A percentile compares a stretch with the other conserved stretches of the same genome.
Evolutionary conservation across 192 early-diverging fungal species (phyloP).

Genomic region (Coemansia sp.): DNA sequence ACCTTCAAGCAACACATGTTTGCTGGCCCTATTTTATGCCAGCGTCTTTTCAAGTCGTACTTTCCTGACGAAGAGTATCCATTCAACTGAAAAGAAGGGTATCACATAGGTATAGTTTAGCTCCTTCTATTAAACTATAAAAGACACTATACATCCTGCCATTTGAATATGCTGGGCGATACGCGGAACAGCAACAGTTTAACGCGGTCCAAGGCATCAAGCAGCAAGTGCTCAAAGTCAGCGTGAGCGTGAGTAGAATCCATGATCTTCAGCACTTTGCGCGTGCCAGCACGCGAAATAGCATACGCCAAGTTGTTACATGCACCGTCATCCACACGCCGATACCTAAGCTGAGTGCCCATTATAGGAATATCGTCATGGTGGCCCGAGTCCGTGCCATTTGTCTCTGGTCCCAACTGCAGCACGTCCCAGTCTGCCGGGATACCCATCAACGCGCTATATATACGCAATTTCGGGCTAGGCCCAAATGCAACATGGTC

Average conservation of each 20-base stretch:
- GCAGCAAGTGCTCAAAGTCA: conserved; percentile 50
- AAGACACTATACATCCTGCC: conserved; percentile 14
- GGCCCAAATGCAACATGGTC: conserved; percentile 46
- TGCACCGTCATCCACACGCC: conserved; percentile 49
- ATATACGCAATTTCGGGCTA: conserved; percentile 36
- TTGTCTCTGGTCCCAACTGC: conserved; percentile 41
- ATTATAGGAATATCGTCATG: conserved; percentile 44
- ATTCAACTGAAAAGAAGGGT: not conserved
- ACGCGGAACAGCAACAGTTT: conserved; percentile 48
- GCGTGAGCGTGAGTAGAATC: conserved; percentile 42
- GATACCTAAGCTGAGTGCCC: conserved; percentile 25
- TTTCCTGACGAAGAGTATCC: not conserved
- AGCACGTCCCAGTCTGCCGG: conserved; percentile 52
- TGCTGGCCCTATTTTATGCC: not conserved
- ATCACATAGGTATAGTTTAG: not conserved
- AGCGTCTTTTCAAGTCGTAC: not conserved
- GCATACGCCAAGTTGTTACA: conserved; percentile 53
- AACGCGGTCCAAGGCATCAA: conserved; percentile 29
- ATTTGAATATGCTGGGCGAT: conserved; percentile 41
- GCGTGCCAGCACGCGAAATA: conserved; percentile 40
- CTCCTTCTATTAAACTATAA: not conserved
- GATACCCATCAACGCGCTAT: conserved; percentile 36
- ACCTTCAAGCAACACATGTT: not conserved
- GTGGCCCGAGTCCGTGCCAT: conserved; percentile 47
- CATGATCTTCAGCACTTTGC: conserved; percentile 36